Evolutionary conservation across 495 filamentous ascomycete species (phyloP).

Genomic region (Penicillium ochrochloron): DNA sequence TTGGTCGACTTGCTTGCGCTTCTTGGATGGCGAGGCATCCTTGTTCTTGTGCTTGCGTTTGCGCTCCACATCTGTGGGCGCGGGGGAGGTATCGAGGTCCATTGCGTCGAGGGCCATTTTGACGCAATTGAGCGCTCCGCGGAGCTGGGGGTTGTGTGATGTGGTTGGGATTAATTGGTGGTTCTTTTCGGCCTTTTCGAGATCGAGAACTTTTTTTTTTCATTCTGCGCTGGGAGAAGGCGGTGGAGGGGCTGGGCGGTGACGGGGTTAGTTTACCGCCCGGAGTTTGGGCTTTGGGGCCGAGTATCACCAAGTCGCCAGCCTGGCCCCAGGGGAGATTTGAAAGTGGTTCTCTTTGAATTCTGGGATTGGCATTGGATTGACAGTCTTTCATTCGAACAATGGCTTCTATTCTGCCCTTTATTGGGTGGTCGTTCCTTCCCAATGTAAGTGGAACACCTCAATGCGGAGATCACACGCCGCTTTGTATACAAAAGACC

Average conservation of each 20-base stretch:
- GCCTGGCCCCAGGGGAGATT: constrained; percentile 10
- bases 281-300: constrained; percentile 13
- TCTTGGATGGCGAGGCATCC: constrained; percentile 53
- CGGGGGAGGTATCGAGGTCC: constrained; percentile 43
- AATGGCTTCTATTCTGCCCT: constrained; percentile 65
- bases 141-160: constrained; percentile 17
- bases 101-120: constrained; percentile 51
- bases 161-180: constrained; percentile 19
- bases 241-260: constrained; percentile 45
- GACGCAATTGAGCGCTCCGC: constrained; percentile 32
- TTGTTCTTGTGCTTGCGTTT: constrained; percentile 60
- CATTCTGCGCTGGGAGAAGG: constrained; percentile 30
- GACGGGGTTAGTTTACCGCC: constrained; percentile 16
- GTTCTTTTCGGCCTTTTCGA: constrained; percentile 16
- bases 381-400: constrained; percentile 14
- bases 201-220: constrained; percentile 46
- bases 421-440: constrained; percentile 79
- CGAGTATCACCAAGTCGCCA: constrained; percentile 13
- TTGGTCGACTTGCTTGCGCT: constrained; percentile 45
- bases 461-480: constrained; percentile 2
- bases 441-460: constrained; percentile 62
- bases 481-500: neutral
- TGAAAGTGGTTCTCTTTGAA: neutral
- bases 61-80: constrained; percentile 34
- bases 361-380: neutral